Evolutionary conservation across 768 basidiomycete genomes (phyloP).

Genomic region (Pleurotus giganteus): DNA sequence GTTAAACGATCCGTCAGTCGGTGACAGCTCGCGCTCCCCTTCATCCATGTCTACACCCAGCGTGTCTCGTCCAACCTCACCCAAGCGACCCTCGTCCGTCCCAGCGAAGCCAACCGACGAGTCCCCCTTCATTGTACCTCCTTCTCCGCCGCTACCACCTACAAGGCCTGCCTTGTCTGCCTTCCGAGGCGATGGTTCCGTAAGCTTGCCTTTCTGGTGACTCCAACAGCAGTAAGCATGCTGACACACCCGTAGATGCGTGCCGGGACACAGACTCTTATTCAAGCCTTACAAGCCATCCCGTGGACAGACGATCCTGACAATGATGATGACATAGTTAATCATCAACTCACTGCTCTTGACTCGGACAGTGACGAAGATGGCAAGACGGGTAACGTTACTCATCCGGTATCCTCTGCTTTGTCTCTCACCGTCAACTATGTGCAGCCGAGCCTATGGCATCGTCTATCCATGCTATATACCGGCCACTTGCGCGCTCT

Average conservation of each 20-base stretch:
- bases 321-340: constrained; percentile 59
- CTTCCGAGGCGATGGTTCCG: constrained; percentile 71
- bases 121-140: constrained; percentile 72
- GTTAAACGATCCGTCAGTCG: constrained; percentile 10
- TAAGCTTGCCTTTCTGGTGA: constrained; percentile 31
- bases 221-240: constrained; percentile 10
- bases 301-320: constrained; percentile 74
- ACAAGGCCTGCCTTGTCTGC: constrained; percentile 45
- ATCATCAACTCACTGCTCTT: constrained; percentile 36
- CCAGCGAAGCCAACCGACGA: constrained; percentile 35
- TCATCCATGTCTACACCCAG: constrained; percentile 28
- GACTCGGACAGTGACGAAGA: constrained; percentile 72
- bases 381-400: constrained; percentile 33
- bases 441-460: constrained; percentile 50
- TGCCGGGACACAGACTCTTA: constrained; percentile 83
- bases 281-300: constrained; percentile 83
- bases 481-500: constrained; percentile 75
- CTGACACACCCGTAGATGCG: constrained; percentile 58
- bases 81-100: constrained; percentile 13
- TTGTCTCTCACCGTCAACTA: neutral
- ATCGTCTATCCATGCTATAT: constrained; percentile 87
- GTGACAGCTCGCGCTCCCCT: constrained; percentile 17
- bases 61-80: constrained; percentile 31
- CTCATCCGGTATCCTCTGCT: constrained; percentile 4
- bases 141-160: constrained; percentile 53